Evolutionary conservation across 192 early-diverging fungal genomes (phyloP), one percentile per base, ranked within the genome.

Genomic region (Dissophora globulifera): DNA sequence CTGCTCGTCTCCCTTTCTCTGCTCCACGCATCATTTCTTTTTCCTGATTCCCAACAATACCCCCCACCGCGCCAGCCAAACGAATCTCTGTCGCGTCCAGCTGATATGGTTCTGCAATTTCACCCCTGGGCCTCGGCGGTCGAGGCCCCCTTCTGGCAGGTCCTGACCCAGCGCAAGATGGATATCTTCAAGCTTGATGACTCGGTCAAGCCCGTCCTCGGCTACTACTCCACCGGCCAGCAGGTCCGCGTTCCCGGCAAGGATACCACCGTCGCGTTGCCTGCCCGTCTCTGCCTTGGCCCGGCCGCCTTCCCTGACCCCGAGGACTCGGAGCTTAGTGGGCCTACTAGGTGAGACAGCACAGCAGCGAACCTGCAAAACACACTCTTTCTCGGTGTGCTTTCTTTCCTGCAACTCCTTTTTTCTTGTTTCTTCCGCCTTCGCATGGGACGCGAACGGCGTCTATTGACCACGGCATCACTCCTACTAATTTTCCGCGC

Each of bases 131-230:
- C 78, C 23, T 95, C 92, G 23, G 90, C 90, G 5, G 93, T 97
- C 3, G 94, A 96, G 60, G 88, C 94, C 2, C 84, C 94, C 20
- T 97, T 98, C 69, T 98, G 96, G 96, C 86, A 92, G 30, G 67
- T 87, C n/a, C 84, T 98, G 7, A 86, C 91, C 0, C 79, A 88
- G 22, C 85, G 88, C 57, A 98, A 98, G 81, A 89, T 98, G 62
- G 88, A 97, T 78, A 78, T 89, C 27, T 87, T 92, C 50, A 87
- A 87, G 42, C 87, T 96, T 16, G 90, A 93, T 72, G 91, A 95
- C 52, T 71, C 80, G 5, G 70, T 80, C 31, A 55, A 83, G 19
- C 30, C 56, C 15, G 66, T 97, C 47, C 54, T 68, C 1, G 93
- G 88, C n/a, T 90, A 88, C 56, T 95, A 93, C 71, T 52, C 67